Evolutionary conservation across 345 rosid species (phyloP), one percentile per base, ranked within the genome.

Genomic region (Physaria fendleri): DNA sequence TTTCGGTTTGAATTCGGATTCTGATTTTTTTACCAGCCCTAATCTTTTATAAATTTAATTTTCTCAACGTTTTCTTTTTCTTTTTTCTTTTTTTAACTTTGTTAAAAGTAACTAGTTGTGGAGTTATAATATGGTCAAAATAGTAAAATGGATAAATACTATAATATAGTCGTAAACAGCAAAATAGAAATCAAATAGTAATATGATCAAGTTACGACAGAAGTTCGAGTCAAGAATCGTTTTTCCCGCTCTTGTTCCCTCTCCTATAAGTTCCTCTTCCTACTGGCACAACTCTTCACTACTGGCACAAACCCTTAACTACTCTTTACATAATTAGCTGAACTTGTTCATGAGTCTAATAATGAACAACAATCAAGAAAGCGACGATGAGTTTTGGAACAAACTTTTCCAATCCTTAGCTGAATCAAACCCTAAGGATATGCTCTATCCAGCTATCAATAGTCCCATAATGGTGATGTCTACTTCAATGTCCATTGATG

Each of bases 161-260:
- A 12, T n/a, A n/a, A n/a, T 12, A 6, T 37, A 37, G 5, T 12
- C 17, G 13, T 7, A 37, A 18, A 24, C 59, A 41, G 58, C 59
- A 33, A 33, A 16, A 23, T 5, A 54, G 14, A 11, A 56, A 15
- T 4, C 37, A 13, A 25, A 20, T 24, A n/a, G 14, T 20, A 20
- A 20, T 18, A n/a, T 46, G 58, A 51, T 47, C 35, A 35, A 35
- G 66, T 47, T 47, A 22, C 22, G 66, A 38, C 69, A 33, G 20
- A 42, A 32, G 13, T 43, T 64, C 42, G 60, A 42, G 35, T 64
- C 5, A 29, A 50, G 5, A 50, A 29, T 16, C 11, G 4, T 39
- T 41, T 51, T 62, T 54, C 55, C 69, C 46, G 69, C 69, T 44
- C 55, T 55, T 44, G 47, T 37, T 45, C 17, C 16, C 37, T 24